Evolutionary conservation across 441 rosid species (phyloP).

Genomic region (Geranium incanum): DNA sequence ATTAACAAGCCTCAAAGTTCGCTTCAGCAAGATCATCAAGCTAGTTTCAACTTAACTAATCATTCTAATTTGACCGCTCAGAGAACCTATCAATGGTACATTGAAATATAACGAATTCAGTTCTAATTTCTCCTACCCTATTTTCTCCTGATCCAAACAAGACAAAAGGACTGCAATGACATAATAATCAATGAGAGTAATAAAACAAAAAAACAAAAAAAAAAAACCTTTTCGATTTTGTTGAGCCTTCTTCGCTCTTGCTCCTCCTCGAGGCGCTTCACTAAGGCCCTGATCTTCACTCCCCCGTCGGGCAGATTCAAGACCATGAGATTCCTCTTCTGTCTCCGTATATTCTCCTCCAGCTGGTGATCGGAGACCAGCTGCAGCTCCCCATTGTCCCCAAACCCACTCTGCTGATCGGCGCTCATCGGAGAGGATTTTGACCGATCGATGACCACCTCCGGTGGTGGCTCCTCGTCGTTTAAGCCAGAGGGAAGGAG

Average conservation of each 20-base stretch:
- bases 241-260: conserved; percentile 33
- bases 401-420: conserved; percentile 28
- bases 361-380: conserved; percentile 33
- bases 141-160: conserved; percentile 1
- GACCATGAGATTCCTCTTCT: conserved; percentile 12
- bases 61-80: background rate
- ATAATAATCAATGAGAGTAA: background rate
- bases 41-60: background rate
- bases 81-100: background rate
- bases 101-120: background rate
- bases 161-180: conserved; percentile 2
- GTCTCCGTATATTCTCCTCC: conserved; percentile 31
- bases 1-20: background rate
- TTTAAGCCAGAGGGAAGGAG: conserved; percentile 21
- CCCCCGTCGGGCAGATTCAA: conserved; percentile 44
- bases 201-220: background rate
- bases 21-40: background rate
- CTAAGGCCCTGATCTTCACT: conserved; percentile 25
- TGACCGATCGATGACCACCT: conserved; percentile 24
- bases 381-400: conserved; percentile 21
- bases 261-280: conserved; percentile 44
- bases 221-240: conserved; percentile 24
- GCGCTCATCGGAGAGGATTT: conserved; percentile 14
- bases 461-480: conserved; percentile 29
- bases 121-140: background rate